A percentile compares a stretch with the other conserved stretches of the same genome.
phyloP scores from a whole-genome alignment of 768 basidiomycete genomes.

The Lanmaoa pseudosensibilis region DNA sequence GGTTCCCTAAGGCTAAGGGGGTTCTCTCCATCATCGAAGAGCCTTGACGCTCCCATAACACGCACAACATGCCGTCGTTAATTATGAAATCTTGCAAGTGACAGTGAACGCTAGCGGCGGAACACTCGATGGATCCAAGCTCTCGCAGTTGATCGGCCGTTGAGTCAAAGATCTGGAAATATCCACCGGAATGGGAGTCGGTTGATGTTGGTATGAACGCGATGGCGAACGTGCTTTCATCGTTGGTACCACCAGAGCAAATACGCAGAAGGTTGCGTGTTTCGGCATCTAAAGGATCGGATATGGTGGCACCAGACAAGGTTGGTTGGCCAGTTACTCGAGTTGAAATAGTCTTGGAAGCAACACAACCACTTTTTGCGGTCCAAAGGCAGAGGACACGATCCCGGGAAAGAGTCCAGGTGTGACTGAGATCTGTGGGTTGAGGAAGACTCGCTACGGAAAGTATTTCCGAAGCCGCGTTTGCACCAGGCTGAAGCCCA shows the following conservation, averaged over 20 bases:
- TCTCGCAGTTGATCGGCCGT: constrained; percentile 60
- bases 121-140: constrained; percentile 58
- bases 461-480: constrained; percentile 60
- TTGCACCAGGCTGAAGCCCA: constrained; percentile 43
- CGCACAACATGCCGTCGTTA: constrained; percentile 52
- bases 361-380: constrained; percentile 69
- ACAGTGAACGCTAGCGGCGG: constrained; percentile 59
- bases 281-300: constrained; percentile 57
- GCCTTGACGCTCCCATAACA: constrained; percentile 82
- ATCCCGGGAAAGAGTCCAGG: constrained; percentile 88
- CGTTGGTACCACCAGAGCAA: constrained; percentile 47
- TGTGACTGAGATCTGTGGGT: constrained; percentile 70
- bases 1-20: constrained; percentile 42
- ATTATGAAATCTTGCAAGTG: constrained; percentile 79
- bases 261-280: constrained; percentile 66
- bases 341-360: constrained; percentile 53
- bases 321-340: constrained; percentile 34
- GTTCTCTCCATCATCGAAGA: constrained; percentile 66
- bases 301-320: constrained; percentile 34
- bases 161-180: constrained; percentile 66
- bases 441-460: constrained; percentile 72
- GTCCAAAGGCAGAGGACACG: constrained; percentile 85
- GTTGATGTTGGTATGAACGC: constrained; percentile 71
- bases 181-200: constrained; percentile 70
- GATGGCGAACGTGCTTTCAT: constrained; percentile 60